Conservation (phyloP, 1,139 yeast genomes). For the Geotrichum carabidarum region DNA sequence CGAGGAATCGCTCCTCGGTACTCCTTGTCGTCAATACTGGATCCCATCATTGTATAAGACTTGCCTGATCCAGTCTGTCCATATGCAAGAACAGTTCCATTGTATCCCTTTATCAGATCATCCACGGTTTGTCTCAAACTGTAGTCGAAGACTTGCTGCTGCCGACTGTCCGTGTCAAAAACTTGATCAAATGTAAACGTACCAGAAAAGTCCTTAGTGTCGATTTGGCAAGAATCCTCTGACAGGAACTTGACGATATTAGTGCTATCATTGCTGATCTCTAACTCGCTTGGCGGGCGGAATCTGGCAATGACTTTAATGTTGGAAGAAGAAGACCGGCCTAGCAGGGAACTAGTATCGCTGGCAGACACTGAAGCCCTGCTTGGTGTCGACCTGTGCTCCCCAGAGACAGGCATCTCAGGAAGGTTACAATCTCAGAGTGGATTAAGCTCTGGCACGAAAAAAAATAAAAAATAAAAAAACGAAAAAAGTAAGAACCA, state of each 20-base stretch:
- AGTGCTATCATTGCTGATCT: constrained; percentile 2
- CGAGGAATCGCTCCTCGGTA: constrained; percentile 66
- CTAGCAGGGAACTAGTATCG: constrained; percentile 5
- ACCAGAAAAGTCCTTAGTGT: constrained; percentile 42
- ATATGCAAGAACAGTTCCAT: constrained; percentile 79
- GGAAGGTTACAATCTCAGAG: not conserved
- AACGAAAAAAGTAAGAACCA: not conserved
- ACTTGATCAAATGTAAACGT: constrained; percentile 65
- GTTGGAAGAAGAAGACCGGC: constrained; percentile 10
- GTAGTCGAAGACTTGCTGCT: constrained; percentile 56
- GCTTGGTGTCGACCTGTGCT: constrained; percentile 12
- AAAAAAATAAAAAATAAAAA: not conserved
- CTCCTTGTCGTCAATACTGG: constrained; percentile 37
- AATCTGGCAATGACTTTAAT: constrained; percentile 65
- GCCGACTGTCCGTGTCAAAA: constrained; percentile 50
- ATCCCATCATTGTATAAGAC: constrained; percentile 81
- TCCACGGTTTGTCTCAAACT: constrained; percentile 57
- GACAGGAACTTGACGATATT: constrained; percentile 50
- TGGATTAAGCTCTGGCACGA: not conserved
- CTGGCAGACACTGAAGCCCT: constrained; percentile 12
- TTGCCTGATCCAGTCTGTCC: constrained; percentile 92
- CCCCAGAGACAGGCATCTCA: constrained; percentile 11
- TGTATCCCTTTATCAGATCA: constrained; percentile 71
- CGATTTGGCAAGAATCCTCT: constrained; percentile 27
- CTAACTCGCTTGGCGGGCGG: constrained; percentile 42